phyloP scores from a whole-genome alignment of 371 early-diverging fungal species.

The Phascolomyces articulosus region DNA sequence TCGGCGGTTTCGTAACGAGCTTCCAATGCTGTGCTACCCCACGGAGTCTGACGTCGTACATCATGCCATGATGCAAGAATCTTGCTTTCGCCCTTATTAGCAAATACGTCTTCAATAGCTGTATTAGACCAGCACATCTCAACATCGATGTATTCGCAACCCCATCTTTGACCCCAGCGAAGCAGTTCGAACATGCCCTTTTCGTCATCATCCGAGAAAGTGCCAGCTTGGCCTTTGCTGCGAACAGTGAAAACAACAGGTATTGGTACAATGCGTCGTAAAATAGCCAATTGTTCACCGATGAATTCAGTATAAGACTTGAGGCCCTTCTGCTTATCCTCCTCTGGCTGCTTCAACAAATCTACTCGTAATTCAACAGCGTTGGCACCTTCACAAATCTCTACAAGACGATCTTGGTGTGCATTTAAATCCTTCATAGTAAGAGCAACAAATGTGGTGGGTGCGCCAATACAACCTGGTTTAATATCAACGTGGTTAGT shows the following conservation, averaged over 20 bases:
- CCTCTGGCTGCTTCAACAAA: slow-evolving; percentile 63
- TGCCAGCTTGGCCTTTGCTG: slow-evolving; percentile 86
- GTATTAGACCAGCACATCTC: slow-evolving; percentile 64
- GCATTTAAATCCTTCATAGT: slow-evolving; percentile 77
- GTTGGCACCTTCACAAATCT: slow-evolving; percentile 79
- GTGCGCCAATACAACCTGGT: slow-evolving; percentile 39
- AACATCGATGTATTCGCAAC: slow-evolving; percentile 94
- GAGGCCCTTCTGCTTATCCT: slow-evolving; percentile 18
- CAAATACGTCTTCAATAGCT: slow-evolving; percentile 54
- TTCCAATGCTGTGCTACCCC: slow-evolving; percentile 65
- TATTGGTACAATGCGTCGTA: slow-evolving; percentile 68
- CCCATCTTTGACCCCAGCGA: slow-evolving; percentile 77
- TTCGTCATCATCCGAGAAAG: slow-evolving; percentile 72
- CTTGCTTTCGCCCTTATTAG: slow-evolving; percentile 58
- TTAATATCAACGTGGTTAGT: slow-evolving; percentile 44
- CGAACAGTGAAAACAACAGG: slow-evolving; percentile 96
- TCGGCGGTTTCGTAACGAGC: slow-evolving; percentile 55
- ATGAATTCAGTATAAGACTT: slow-evolving; percentile 66
- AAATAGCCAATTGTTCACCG: slow-evolving; percentile 76
- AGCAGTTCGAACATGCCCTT: slow-evolving; percentile 70
- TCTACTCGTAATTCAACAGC: slow-evolving; percentile 96
- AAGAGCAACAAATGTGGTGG: slow-evolving; percentile 87
- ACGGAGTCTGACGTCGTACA: slow-evolving; percentile 60
- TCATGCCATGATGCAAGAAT: slow-evolving; percentile 95
- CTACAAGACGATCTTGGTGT: slow-evolving; percentile 48